Evolutionary conservation across 2,329 filamentous ascomycete genomes (phyloP), one percentile per base, ranked within the genome.

Genomic region (Hypoxylon sp.): DNA sequence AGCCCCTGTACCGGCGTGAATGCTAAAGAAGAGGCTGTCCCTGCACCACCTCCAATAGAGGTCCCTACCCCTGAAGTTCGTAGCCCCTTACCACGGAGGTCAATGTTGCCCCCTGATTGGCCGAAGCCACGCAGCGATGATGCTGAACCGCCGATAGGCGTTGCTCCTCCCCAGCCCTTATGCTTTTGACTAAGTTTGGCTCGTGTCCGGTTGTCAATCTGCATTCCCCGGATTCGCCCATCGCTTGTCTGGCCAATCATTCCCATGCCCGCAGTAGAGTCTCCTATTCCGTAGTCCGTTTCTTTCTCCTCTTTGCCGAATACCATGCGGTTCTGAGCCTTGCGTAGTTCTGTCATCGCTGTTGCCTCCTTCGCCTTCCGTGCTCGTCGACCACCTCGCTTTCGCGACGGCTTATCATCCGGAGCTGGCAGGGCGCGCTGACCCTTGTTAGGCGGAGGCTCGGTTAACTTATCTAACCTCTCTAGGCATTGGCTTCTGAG

Each of bases 281-380:
- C 93, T 52, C 93, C 93, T 0, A 88, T 89, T 33, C 93, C 95
- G 77, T 96, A 98, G 30, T 94, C 95, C 0, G 96, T 90, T 79
- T 99, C 96, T 73, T 89, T 90, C 79, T 99, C 96, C 78, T 98
- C 95, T 77, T 97, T 96, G 62, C 94, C 94, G 75, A 99, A 99
- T 0, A 90, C 93, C 87, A 99, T 91, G 56, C 96, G 88, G 80
- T 99, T 99, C 80, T 98, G 96, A 3, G 93, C 93, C 78, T 98
- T 97, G 70, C 94, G 90, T 28, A 99, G 83, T 58, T 99, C 96
- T 0, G 96, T 99, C 93, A 97, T 97, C 64, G 96, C 95, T 5
- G 93, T 93, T 3, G 95, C 94, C 79, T 97, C 96, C 85, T 99
- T 99, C 64, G 95, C 95, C 79, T 97, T 97, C 61, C 96, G 85